Base-by-base conservation (phyloP, 352 stramenopile genomes). In the Nothophytophthora sp. region DNA sequence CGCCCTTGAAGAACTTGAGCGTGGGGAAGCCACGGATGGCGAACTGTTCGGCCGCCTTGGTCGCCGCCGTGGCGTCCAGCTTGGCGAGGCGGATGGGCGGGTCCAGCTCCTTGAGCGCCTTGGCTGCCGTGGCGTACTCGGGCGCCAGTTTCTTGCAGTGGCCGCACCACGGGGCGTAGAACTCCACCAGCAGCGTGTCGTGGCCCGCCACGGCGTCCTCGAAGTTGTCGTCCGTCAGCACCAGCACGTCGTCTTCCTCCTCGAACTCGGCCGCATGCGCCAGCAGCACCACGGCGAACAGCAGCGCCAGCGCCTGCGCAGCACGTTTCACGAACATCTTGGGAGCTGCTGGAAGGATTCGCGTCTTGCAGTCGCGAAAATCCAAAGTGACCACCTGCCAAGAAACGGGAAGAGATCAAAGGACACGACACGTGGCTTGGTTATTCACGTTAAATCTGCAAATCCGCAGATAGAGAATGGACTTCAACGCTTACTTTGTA, bases 11-110 rank as follows among this genome's bases (percentile, higher is more conserved):
- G 55, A 88, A 96, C 79, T 97, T 98, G 54, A 98, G 74, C 46
- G 91, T 98, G 28, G 93, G 93, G 67, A 97, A 98, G n/a, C 92
- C 93, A 33, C 69, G 83, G 9, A 98, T 83, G 40, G 80, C 89
- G 63, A 81, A 97, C 64, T 94, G 76, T 50, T 57, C 60, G 37
- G 74, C 89, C 37, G 96, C 57, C 8, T 91, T 81, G 57, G 85
- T 85, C 73, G 96, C 70, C 24, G 63, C 79, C 50, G 96, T 88
- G 23, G 90, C 89, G 59, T 98, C 92, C n/a, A 98, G 71, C 50
- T 95, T 88, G 49, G 85, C 85, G 32, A 95, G 65, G 20, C 91
- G 91, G 12, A 98, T 66, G 45, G 85, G 82, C n/a, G n/a, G n/a
- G 34, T 81, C 63, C 15, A 82, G 63, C 50, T 96, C 95, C 59